Base-by-base conservation (phyloP, 768 basidiomycete species). In the Tricholoma matsutake region DNA sequence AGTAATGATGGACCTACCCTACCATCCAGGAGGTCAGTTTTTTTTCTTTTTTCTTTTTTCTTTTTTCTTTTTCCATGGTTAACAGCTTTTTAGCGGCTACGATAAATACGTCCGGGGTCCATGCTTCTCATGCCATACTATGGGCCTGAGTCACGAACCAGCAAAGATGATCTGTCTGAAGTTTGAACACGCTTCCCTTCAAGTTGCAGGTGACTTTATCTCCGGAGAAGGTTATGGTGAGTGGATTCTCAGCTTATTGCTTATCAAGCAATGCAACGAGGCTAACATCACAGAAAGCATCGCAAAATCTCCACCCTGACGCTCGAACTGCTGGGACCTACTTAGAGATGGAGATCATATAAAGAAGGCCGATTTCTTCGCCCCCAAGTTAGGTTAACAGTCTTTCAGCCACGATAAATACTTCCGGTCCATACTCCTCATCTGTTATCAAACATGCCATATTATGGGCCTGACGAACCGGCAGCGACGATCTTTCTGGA, bases 151-250 rank as follows among this genome's bases (percentile, higher is more conserved):
- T n/a, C n/a, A 73, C 61, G 74, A 76, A 55, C 57, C 59, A 35
- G 55, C 66, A 16, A 22, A 54, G 22, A 72, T 69, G 1, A 74
- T 75, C 41, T 58, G 67, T 51, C n/a, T n/a, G n/a, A n/a, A n/a
- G n/a, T 64, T 71, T n/a, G 75, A 76, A 57, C 70, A 72, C 20
- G 73, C 64, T 39, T 78, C 78, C 66, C 62, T 25, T 25, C 22
- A n/a, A n/a, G n/a, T 78, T 3, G 74, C 78, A 6, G 75, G 75
- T n/a, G 76, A 76, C 63, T 70, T 76, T 39, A 63, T 78, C 1
- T 66, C 65, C 10, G 76, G 75, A 1, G 64, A 71, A 2, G 76
- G 72, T 25, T 76, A 74, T 63, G 76, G 76, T 67, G 41, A 54
- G 29, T 31, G 8, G 25, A 2, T 4, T 51, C 49, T 28, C 11